A percentile compares a stretch with the other conserved stretches of the same genome.
Conservation (phyloP, 257 asterid genomes). For the Nicotiana knightiana region DNA sequence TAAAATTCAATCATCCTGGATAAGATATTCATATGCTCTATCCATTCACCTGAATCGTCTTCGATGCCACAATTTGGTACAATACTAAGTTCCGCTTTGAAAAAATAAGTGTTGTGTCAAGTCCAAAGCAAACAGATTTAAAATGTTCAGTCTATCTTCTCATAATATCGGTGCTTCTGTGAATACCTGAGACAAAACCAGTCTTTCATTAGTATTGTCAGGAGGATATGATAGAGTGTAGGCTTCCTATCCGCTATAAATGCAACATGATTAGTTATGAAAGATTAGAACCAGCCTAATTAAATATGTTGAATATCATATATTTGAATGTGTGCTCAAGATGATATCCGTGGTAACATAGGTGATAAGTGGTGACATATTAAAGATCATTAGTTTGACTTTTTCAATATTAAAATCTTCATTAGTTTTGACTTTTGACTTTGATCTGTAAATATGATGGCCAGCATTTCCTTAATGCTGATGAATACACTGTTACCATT, state of each 20-base stretch:
- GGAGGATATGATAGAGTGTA: neutral
- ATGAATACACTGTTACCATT: too few relatives aligned
- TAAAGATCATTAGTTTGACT: neutral
- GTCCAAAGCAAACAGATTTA: neutral
- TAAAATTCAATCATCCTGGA: neutral
- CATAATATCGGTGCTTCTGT: neutral
- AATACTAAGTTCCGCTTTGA: neutral
- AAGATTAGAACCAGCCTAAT: neutral
- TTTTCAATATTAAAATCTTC: neutral
- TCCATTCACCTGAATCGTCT: neutral
- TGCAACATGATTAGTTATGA: neutral
- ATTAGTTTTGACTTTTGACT: too few relatives aligned
- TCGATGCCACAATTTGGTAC: neutral
- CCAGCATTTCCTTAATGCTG: too few relatives aligned
- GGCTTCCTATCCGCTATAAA: neutral
- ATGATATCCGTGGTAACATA: neutral
- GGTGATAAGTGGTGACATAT: neutral
- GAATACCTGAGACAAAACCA: neutral
- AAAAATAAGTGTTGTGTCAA: neutral
- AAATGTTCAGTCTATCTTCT: neutral
- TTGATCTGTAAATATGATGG: too few relatives aligned
- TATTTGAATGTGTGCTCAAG: neutral
- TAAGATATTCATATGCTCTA: neutral
- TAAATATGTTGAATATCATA: neutral
- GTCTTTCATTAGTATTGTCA: neutral